These are phyloP conservation scores for Phaeoacremonium minimum DNA, from an alignment of 2,329 filamentous ascomycete genomes.

Conservation along the genomic window DNA sequence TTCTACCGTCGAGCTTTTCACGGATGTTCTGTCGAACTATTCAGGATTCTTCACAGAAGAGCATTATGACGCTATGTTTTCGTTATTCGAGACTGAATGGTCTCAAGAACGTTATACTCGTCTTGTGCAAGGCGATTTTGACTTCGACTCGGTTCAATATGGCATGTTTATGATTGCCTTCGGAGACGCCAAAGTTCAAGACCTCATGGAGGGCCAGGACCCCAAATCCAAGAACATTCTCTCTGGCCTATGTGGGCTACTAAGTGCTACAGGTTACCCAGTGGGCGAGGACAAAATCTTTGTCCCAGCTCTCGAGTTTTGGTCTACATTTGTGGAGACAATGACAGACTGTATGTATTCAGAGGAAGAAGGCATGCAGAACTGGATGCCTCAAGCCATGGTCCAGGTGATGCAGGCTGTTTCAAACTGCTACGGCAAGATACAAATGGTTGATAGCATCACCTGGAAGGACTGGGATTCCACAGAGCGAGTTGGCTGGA, in stretches of 20 bases:
- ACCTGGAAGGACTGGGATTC: constrained; percentile 65
- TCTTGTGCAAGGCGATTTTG: constrained; percentile 55
- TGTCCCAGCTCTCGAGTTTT: constrained; percentile 72
- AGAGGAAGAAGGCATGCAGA: constrained; percentile 35
- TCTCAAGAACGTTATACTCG: constrained; percentile 50
- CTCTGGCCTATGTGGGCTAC: constrained; percentile 57
- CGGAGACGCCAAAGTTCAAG: constrained; percentile 60
- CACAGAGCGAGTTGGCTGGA: constrained; percentile 62
- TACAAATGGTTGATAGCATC: constrained; percentile 59
- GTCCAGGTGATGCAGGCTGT: constrained; percentile 59
- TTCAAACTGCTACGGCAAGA: constrained; percentile 64
- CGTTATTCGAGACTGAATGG: constrained; percentile 59
- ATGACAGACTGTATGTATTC: constrained; percentile 55
- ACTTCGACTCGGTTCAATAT: constrained; percentile 62
- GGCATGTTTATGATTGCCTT: constrained; percentile 65
- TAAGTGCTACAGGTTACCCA: constrained; percentile 62
- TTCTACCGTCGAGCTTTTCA: constrained; percentile 58
- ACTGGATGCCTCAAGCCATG: constrained; percentile 57
- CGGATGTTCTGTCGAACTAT: constrained; percentile 62
- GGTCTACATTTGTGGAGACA: constrained; percentile 71
- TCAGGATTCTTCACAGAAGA: constrained; percentile 55
- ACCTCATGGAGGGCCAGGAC: constrained; percentile 50
- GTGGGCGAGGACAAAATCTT: constrained; percentile 73
- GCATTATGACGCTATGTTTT: constrained; percentile 53
- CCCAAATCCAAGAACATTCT: constrained; percentile 50